These are phyloP conservation scores for Aspergillus pseudoglaucus DNA, from an alignment of 2,329 filamentous ascomycete genomes.

Conservation along the genomic window DNA sequence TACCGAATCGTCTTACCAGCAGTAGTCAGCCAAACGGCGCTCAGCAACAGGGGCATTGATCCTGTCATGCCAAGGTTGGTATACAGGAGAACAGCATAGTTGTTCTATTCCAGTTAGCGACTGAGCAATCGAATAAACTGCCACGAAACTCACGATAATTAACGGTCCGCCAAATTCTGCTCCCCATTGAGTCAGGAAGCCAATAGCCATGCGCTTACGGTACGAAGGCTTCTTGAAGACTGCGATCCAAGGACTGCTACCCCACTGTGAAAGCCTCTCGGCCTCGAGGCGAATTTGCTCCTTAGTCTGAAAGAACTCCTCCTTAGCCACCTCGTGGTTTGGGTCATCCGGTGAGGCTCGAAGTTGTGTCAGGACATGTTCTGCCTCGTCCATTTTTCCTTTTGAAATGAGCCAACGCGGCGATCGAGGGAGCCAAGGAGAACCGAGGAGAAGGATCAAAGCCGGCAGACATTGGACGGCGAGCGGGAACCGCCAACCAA, in stretches of 20 bases:
- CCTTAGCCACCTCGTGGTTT: constrained; percentile 37
- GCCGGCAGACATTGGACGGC: constrained; percentile 37
- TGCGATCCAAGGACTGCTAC: constrained; percentile 42
- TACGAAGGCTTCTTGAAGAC: constrained; percentile 44
- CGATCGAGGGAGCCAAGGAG: constrained; percentile 41
- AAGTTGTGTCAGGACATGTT: constrained; percentile 36
- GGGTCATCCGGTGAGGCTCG: constrained; percentile 35
- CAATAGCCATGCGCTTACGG: constrained; percentile 47
- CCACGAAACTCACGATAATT: constrained; percentile 40
- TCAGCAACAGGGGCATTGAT: constrained; percentile 39
- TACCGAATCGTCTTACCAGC: constrained; percentile 28
- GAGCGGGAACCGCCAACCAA: constrained; percentile 44
- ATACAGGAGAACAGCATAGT: constrained; percentile 43
- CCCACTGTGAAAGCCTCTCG: constrained; percentile 34
- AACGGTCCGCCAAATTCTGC: constrained; percentile 49
- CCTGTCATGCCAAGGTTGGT: constrained; percentile 37
- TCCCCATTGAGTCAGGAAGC: constrained; percentile 49
- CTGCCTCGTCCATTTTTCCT: constrained; percentile 42
- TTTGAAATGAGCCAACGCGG: constrained; percentile 47
- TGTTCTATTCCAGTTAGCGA: constrained; percentile 31
- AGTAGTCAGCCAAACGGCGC: constrained; percentile 40
- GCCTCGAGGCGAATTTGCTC: constrained; percentile 42
- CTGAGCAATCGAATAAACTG: not conserved
- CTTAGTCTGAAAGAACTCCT: constrained; percentile 44
- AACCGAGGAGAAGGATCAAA: constrained; percentile 35